Percentiles rank a stretch among this genome's conserved stretches.
Conservation (phyloP, 345 rosid genomes). For the Clarkia xantiana region DNA sequence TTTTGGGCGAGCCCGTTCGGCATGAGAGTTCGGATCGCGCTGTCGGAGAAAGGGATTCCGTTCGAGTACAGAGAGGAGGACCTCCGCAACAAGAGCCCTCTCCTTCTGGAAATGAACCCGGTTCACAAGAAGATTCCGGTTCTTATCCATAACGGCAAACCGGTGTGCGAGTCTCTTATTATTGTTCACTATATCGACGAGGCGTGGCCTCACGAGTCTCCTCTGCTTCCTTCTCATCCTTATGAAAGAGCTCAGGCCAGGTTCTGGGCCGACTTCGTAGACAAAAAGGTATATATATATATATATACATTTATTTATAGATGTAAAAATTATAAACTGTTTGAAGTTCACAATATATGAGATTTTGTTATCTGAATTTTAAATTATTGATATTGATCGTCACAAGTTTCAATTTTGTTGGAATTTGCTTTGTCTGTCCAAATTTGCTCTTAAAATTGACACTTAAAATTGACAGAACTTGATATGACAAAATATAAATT, state of each 20-base stretch:
- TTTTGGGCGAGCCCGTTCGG: constrained; percentile 18
- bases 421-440: too few relatives aligned
- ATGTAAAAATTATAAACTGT: too few relatives aligned
- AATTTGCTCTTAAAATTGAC: too few relatives aligned
- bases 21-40: constrained; percentile 18
- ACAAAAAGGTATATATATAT: constrained; percentile 9
- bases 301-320: too few relatives aligned
- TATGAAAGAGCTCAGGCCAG: constrained; percentile 16
- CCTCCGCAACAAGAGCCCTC: constrained; percentile 9
- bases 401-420: too few relatives aligned
- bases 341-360: too few relatives aligned
- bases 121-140: constrained; percentile 19
- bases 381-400: too few relatives aligned
- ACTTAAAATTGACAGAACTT: too few relatives aligned
- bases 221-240: constrained; percentile 15
- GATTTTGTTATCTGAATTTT: too few relatives aligned
- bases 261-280: constrained; percentile 16
- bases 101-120: constrained; percentile 18
- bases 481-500: too few relatives aligned
- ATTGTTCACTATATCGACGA: constrained; percentile 13
- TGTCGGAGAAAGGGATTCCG: constrained; percentile 14
- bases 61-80: constrained; percentile 15
- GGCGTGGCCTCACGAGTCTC: constrained; percentile 9
- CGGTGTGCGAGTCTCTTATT: constrained; percentile 15
- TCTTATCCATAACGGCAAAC: constrained; percentile 13